Percentiles rank a stretch among this genome's conserved stretches.
phyloP scores from a whole-genome alignment of 495 filamentous ascomycete species.

The Aspergillus bridgeri region DNA sequence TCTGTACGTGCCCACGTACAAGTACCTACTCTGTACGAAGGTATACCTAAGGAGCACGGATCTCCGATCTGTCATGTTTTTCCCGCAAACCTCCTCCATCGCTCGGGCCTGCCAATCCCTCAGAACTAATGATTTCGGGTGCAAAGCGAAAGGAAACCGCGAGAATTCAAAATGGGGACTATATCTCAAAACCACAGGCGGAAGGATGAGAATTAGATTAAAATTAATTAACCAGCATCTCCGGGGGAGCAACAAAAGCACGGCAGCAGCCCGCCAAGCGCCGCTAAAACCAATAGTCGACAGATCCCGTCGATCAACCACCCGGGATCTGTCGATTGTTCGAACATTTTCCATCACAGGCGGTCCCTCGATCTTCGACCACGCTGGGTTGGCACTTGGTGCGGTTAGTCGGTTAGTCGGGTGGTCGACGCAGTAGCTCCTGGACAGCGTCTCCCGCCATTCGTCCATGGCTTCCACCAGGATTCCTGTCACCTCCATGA shows the following conservation, averaged over 20 bases:
- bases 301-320: constrained; percentile 45
- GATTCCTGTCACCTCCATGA: constrained; percentile 6
- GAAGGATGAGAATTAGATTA: background rate
- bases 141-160: background rate
- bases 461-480: background rate
- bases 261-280: constrained; percentile 38
- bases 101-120: background rate
- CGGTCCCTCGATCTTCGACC: background rate
- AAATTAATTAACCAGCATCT: constrained; percentile 5
- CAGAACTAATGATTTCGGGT: background rate
- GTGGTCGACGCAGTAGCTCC: no score
- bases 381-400: no score
- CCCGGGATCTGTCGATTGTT: constrained; percentile 31
- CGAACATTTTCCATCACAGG: constrained; percentile 16
- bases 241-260: constrained; percentile 18
- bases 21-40: no score
- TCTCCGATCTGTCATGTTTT: constrained; percentile 13
- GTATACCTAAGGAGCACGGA: no score
- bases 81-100: constrained; percentile 5
- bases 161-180: background rate
- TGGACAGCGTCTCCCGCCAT: constrained; percentile 4
- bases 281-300: constrained; percentile 46
- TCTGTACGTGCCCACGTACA: no score
- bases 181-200: background rate
- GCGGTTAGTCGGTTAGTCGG: background rate